A percentile compares a stretch with the other conserved stretches of the same genome.
Conservation (phyloP, 257 asterid genomes). For the Penstemon barbatus region DNA sequence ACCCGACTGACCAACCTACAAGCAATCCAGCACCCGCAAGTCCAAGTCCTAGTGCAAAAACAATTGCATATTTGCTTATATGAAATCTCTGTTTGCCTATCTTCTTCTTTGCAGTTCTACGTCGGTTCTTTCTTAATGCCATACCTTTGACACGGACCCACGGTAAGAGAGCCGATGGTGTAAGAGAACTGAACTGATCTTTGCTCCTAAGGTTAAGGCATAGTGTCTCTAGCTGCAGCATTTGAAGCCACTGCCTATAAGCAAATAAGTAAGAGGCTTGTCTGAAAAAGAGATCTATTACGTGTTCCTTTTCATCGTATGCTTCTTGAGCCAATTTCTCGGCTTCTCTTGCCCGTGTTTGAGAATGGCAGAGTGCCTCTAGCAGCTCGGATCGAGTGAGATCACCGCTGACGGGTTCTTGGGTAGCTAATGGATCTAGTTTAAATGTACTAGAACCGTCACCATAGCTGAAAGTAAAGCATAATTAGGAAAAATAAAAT, state of each 20-base stretch:
- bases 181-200: conserved; percentile 24
- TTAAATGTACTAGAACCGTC: conserved; percentile 26
- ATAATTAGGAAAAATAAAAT: background rate
- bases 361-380: conserved; percentile 75
- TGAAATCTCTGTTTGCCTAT: conserved; percentile 22
- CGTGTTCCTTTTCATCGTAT: conserved; percentile 54
- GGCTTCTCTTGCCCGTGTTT: conserved; percentile 73
- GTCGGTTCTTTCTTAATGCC: conserved; percentile 29
- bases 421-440: conserved; percentile 30
- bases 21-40: conserved; percentile 74
- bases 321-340: conserved; percentile 67
- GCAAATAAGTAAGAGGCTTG: conserved; percentile 70
- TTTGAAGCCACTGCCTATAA: conserved; percentile 59
- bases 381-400: conserved; percentile 51
- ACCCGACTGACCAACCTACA: conserved; percentile 67
- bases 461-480: conserved; percentile 31
- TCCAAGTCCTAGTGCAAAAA: conserved; percentile 57
- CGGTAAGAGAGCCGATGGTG: conserved; percentile 28
- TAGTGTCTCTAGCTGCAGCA: conserved; percentile 56
- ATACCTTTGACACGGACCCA: conserved; percentile 26
- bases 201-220: conserved; percentile 54
- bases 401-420: conserved; percentile 23
- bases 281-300: conserved; percentile 55
- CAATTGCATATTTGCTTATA: conserved; percentile 38
- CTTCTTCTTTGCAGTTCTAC: conserved; percentile 33